Evolutionary conservation across 2,329 filamentous ascomycete species (phyloP).

Genomic region (Monosporascus sp.): DNA sequence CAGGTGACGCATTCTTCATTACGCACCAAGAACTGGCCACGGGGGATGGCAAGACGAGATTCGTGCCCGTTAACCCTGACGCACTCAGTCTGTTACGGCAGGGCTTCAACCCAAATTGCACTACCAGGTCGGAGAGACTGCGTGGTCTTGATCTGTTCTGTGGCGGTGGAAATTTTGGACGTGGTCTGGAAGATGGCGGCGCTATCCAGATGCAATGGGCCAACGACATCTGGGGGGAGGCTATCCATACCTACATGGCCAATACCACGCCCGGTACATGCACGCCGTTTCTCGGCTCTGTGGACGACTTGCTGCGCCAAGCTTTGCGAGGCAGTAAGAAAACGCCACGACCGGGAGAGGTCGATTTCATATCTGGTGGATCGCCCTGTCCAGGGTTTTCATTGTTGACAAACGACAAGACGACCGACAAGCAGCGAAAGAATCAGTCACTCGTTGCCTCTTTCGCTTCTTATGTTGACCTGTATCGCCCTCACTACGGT

Average conservation of each 20-base stretch:
- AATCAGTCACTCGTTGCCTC: constrained; percentile 76
- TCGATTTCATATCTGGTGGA: constrained; percentile 66
- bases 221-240: constrained; percentile 59
- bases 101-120: constrained; percentile 44
- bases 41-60: constrained; percentile 13
- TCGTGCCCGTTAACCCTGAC: constrained; percentile 28
- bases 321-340: constrained; percentile 45
- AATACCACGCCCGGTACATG: constrained; percentile 44
- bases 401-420: constrained; percentile 50
- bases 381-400: constrained; percentile 78
- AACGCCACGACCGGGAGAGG: constrained; percentile 54
- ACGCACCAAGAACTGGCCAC: constrained; percentile 33
- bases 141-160: constrained; percentile 68
- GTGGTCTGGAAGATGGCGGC: constrained; percentile 68
- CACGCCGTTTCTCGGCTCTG: constrained; percentile 62
- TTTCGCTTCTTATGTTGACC: constrained; percentile 67
- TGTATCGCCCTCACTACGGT: constrained; percentile 70
- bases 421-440: constrained; percentile 49
- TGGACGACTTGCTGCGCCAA: constrained; percentile 59
- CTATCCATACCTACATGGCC: constrained; percentile 69
- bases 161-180: constrained; percentile 71
- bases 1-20: constrained; percentile 62
- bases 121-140: constrained; percentile 32
- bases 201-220: constrained; percentile 60
- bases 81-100: constrained; percentile 38